phyloP scores from a whole-genome alignment of 179 eudicot genomes.

The Sideroxylon spinosum region DNA sequence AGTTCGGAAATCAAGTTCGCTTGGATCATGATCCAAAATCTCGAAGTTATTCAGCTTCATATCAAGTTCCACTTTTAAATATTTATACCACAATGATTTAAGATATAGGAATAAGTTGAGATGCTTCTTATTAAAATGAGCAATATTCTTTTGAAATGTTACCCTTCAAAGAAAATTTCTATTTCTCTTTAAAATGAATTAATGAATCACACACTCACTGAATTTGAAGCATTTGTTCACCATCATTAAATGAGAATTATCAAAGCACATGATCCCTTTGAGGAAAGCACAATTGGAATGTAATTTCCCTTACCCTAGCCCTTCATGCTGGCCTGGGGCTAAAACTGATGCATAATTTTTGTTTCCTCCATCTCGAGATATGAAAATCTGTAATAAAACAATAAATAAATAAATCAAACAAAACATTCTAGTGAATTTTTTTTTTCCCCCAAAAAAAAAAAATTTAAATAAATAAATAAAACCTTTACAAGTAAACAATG shows the following conservation, averaged over 20 bases:
- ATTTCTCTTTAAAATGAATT: neutral
- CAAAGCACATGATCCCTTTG: neutral
- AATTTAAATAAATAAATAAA: neutral
- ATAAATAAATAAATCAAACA: slow-evolving; percentile 4
- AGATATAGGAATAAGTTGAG: neutral
- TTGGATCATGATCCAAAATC: neutral
- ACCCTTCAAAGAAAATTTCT: neutral
- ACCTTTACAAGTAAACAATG: neutral
- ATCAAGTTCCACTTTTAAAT: neutral
- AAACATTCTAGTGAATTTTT: neutral
- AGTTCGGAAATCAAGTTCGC: neutral
- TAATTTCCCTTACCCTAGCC: slow-evolving; percentile 57
- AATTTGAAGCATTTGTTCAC: neutral
- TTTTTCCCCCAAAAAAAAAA: too few species aligned
- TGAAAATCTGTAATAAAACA: slow-evolving; percentile 59
- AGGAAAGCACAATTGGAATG: slow-evolving; percentile 9
- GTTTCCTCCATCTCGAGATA: slow-evolving; percentile 89
- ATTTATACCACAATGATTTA: neutral
- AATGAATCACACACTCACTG: neutral
- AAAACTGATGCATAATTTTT: slow-evolving; percentile 81
- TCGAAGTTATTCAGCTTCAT: neutral
- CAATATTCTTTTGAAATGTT: neutral
- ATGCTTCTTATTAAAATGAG: neutral
- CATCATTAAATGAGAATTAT: neutral
- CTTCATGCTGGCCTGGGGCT: slow-evolving; percentile 94